Base-by-base conservation (phyloP, 2,329 filamentous ascomycete species). In the Aphanocladium album region DNA sequence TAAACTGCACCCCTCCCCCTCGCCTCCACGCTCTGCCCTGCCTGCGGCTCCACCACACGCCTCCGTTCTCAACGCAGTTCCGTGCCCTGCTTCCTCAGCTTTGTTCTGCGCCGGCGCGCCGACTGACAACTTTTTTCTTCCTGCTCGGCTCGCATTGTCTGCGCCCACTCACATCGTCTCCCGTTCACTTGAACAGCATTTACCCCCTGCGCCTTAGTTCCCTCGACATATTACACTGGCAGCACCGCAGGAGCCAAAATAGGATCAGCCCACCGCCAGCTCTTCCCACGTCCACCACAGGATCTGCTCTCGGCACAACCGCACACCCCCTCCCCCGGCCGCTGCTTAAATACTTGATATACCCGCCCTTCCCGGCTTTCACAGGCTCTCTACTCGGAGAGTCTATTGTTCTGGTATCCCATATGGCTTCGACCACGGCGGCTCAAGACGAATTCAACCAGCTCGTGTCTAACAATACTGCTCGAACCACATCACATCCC, bases 391-490 rank as follows among this genome's bases (percentile, higher is more conserved):
- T 37, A 39, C n/a, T 12, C 16, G 35, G 56, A 51, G 57, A 59
- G 57, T 25, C 47, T 30, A 17, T 27, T 27, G 16, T 35, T 6
- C 46, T 59, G 33, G 8, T 25, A 7, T 21, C 47, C 25, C 57
- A 59, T 39, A 85, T 85, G 83, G 56, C 60, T 46, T 76, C 81
- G 65, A 76, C 74, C 55, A 85, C 84, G 59, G 77, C 83, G 61
- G 85, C 85, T 56, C 83, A 88, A 73, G 84, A 88, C 77, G 85
- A 89, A 74, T 88, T 87, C 72, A 82, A 87, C 72, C 74, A 77
- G 65, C 80, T 89, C 61, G 74, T 89, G 64, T 78, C 80, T 65
- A 85, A 83, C 67, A 85, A 84, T 67, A 79, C 76, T 73, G 70
- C 68, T 71, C 71, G 71, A 74, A 70, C 49, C 33, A 70, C 69